Evolutionary conservation across 2,329 filamentous ascomycete genomes (phyloP).

Genomic region (Colletotrichum cordylinicola): DNA sequence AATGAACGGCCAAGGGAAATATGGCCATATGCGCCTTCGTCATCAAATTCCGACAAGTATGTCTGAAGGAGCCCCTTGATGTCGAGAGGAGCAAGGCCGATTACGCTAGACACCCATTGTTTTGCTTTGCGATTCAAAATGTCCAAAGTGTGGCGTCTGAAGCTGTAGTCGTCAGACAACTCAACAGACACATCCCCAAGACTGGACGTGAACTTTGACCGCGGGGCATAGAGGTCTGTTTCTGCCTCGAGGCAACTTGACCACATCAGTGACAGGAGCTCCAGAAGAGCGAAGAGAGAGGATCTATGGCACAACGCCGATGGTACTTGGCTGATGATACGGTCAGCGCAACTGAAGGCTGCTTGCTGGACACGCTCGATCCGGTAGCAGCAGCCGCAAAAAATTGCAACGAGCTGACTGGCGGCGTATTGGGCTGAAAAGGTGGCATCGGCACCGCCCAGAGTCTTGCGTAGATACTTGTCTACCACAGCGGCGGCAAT

Average conservation of each 20-base stretch:
- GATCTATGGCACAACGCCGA: slow-evolving; percentile 89
- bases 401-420: slow-evolving; percentile 82
- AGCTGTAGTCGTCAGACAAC: slow-evolving; percentile 90
- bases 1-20: slow-evolving; percentile 93
- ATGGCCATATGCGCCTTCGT: slow-evolving; percentile 89
- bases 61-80: slow-evolving; percentile 96
- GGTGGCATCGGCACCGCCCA: slow-evolving; percentile 72
- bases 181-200: slow-evolving; percentile 83
- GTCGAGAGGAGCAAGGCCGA: slow-evolving; percentile 88
- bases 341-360: slow-evolving; percentile 82
- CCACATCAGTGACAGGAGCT: slow-evolving; percentile 95
- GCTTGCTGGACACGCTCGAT: slow-evolving; percentile 91
- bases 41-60: slow-evolving; percentile 93
- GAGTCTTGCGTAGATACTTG: slow-evolving; percentile 78
- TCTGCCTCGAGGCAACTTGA: slow-evolving; percentile 92
- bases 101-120: slow-evolving; percentile 79
- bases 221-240: slow-evolving; percentile 90
- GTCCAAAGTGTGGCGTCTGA: slow-evolving; percentile 81
- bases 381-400: slow-evolving; percentile 90
- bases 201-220: slow-evolving; percentile 78
- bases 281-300: slow-evolving; percentile 90
- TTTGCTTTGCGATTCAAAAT: slow-evolving; percentile 78
- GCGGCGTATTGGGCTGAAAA: slow-evolving; percentile 95
- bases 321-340: slow-evolving; percentile 83
- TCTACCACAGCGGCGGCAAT: slow-evolving; percentile 74